Evolutionary conservation across 148 eudicot genomes (phyloP).

Genomic region (Polygonum aviculare): DNA sequence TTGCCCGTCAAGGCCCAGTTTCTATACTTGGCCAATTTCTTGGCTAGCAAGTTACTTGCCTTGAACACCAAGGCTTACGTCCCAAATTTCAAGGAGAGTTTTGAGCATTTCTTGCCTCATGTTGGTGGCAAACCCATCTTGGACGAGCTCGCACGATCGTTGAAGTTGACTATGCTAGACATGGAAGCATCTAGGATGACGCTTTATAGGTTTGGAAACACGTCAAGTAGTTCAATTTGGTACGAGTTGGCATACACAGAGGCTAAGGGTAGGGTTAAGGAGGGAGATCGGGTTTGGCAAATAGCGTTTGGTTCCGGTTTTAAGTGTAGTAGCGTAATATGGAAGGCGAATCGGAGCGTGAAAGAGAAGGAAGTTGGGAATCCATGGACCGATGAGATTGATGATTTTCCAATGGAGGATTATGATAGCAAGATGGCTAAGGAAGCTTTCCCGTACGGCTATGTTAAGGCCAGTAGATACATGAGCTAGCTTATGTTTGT

Average conservation of each 20-base stretch:
- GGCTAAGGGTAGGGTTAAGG: conserved; percentile 33
- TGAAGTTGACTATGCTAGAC: conserved; percentile 24
- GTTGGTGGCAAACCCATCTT: conserved; percentile 38
- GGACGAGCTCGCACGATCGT: conserved; percentile 23
- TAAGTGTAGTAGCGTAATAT: background rate
- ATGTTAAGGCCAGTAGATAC: background rate
- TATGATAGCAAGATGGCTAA: conserved; percentile 11
- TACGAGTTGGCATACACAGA: conserved; percentile 39
- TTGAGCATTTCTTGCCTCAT: conserved; percentile 39
- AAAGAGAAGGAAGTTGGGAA: conserved; percentile 13
- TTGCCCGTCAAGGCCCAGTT: conserved; percentile 39
- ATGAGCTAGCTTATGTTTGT: background rate
- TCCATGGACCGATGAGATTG: conserved; percentile 33
- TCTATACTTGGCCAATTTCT: conserved; percentile 10
- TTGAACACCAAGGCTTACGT: conserved; percentile 15
- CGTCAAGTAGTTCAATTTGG: conserved; percentile 39
- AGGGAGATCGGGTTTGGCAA: conserved; percentile 38
- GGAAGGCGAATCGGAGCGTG: background rate
- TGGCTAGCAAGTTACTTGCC: conserved; percentile 40
- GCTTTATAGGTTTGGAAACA: conserved; percentile 34
- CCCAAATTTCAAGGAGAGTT: conserved; percentile 31
- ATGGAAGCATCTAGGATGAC: conserved; percentile 43
- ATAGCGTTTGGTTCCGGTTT: conserved; percentile 9
- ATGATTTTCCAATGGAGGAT: conserved; percentile 19
- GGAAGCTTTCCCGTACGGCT: background rate